phyloP scores from a whole-genome alignment of 768 basidiomycete species.

The Hysterangium stoloniferum region DNA sequence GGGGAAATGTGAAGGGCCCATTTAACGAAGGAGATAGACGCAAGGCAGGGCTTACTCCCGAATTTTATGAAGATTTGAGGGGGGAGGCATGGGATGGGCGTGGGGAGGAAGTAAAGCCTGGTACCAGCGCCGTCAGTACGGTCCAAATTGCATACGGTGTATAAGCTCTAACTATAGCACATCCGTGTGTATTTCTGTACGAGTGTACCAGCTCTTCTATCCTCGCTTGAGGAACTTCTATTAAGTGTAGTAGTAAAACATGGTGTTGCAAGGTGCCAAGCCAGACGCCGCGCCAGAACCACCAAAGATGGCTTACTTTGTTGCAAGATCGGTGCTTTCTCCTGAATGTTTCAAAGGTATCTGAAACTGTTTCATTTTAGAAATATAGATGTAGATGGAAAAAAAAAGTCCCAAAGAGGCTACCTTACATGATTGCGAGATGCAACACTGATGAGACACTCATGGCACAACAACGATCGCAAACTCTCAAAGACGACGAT shows the following conservation, averaged over 20 bases:
- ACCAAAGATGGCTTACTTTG: too few species aligned
- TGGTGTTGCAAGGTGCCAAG: too few species aligned
- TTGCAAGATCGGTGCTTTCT: too few species aligned
- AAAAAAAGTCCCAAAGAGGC: neutral
- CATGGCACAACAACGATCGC: too few species aligned
- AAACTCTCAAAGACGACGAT: too few species aligned
- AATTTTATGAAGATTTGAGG: slow-evolving; percentile 64
- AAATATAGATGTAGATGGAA: too few species aligned
- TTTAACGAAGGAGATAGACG: slow-evolving; percentile 70
- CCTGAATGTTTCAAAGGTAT: neutral
- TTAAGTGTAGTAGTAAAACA: too few species aligned
- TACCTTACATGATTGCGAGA: neutral
- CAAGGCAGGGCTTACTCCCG: slow-evolving; percentile 62
- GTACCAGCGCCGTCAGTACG: neutral
- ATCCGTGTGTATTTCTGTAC: neutral
- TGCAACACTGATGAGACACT: too few species aligned
- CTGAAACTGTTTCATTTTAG: neutral
- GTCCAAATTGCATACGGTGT: neutral
- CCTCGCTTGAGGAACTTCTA: too few species aligned
- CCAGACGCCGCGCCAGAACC: too few species aligned
- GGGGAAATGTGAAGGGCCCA: slow-evolving; percentile 71
- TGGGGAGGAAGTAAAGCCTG: too few species aligned
- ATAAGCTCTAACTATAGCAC: neutral
- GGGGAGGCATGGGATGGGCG: slow-evolving; percentile 40
- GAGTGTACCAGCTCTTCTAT: too few species aligned